A percentile compares a stretch with the other conserved stretches of the same genome.
Conservation (phyloP, 345 rosid genomes). For the Brassica cretica region DNA sequence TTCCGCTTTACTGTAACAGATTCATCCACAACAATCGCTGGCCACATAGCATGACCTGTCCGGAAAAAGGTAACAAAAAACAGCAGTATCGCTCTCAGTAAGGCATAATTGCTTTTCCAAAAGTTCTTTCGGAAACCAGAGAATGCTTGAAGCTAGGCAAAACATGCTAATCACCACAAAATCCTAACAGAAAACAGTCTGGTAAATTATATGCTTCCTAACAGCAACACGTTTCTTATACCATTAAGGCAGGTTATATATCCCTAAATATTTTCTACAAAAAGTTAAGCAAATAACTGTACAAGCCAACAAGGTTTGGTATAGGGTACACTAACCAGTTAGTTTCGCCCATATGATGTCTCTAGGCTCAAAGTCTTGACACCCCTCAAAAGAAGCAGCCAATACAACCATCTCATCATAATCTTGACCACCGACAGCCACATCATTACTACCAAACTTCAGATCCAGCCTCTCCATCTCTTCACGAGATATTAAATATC, state of each 20-base stretch:
- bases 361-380: conserved; percentile 82
- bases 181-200: neutral
- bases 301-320: conserved; percentile 3
- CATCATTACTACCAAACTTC: conserved; percentile 44
- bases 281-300: neutral
- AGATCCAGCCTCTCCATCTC: conserved; percentile 69
- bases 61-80: conserved; percentile 43
- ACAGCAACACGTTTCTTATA: conserved; percentile 13
- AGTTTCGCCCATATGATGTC: conserved; percentile 98
- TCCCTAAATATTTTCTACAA: neutral
- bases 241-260: neutral
- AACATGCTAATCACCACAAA: conserved; percentile 4
- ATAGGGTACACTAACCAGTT: conserved; percentile 53
- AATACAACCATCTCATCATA: conserved; percentile 87
- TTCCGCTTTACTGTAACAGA: conserved; percentile 57
- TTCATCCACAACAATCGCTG: conserved; percentile 91
- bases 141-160: conserved; percentile 17
- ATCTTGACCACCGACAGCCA: conserved; percentile 56
- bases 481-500: conserved; percentile 59
- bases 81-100: conserved; percentile 34
- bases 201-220: conserved; percentile 9
- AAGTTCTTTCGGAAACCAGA: conserved; percentile 1
- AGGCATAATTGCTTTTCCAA: neutral
- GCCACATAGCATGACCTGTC: conserved; percentile 99
- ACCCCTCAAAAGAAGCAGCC: conserved; percentile 88